A percentile compares a stretch with the other conserved stretches of the same genome.
These are phyloP conservation scores for Ophiognomonia clavigignenti-juglandacearum DNA, from an alignment of 2,329 filamentous ascomycete genomes.

Conservation along the genomic window DNA sequence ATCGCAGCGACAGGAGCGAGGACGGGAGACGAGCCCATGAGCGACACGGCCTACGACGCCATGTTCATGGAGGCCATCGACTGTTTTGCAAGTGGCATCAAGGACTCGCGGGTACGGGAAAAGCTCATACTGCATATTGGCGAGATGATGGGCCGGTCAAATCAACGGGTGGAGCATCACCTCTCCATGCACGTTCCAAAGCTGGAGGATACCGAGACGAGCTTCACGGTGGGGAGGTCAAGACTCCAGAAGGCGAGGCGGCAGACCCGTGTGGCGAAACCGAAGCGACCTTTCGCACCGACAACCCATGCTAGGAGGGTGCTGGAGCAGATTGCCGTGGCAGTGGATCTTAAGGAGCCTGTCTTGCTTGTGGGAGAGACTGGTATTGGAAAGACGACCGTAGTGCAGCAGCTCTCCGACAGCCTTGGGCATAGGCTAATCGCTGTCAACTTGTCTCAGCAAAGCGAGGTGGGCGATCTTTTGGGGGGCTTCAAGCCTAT, in stretches of 20 bases:
- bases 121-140: slow-evolving; percentile 67
- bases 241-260: slow-evolving; percentile 54
- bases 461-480: slow-evolving; percentile 94
- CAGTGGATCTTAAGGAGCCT: slow-evolving; percentile 80
- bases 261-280: slow-evolving; percentile 44
- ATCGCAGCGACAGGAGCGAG: slow-evolving; percentile 57
- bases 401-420: slow-evolving; percentile 86
- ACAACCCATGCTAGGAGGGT: slow-evolving; percentile 80
- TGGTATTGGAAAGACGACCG: slow-evolving; percentile 95
- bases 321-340: slow-evolving; percentile 82
- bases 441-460: slow-evolving; percentile 93
- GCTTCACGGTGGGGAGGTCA: slow-evolving; percentile 62
- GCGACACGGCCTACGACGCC: slow-evolving; percentile 67
- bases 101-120: slow-evolving; percentile 56
- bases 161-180: slow-evolving; percentile 74
- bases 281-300: slow-evolving; percentile 72
- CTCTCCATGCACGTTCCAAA: slow-evolving; percentile 67
- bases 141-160: slow-evolving; percentile 80
- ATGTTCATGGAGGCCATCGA: slow-evolving; percentile 94
- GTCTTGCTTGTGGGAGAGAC: slow-evolving; percentile 96
- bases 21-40: slow-evolving; percentile 64
- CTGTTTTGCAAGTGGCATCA: slow-evolving; percentile 81
- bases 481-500: slow-evolving; percentile 96
- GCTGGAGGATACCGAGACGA: slow-evolving; percentile 56
- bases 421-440: slow-evolving; percentile 81